Evolutionary conservation across 352 stramenopile species (phyloP), one percentile per base, ranked within the genome.

Genomic region (Phytophthora ohioensis): DNA sequence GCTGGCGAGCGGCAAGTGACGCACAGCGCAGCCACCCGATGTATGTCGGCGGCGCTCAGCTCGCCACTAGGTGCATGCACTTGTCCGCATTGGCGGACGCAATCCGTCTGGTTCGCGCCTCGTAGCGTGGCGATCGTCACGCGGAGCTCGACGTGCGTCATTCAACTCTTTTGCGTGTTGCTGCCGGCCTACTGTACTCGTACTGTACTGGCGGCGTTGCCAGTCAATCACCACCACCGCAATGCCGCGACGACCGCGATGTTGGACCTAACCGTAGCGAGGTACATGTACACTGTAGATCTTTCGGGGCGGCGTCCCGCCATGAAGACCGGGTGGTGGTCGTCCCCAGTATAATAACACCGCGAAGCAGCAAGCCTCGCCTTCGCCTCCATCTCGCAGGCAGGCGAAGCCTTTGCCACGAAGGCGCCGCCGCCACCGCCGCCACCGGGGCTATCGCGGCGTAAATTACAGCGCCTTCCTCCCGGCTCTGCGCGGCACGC

Each of bases 401-500:
- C 6, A 43, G 51, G 32, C 43, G 21, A 36, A 15, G 32, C 15
- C 38, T 21, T 1, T 1, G 21, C 21, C 21, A 27, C 21, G 21
- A 27, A 27, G 21, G 21, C 21, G 21, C 21, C 21, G 21, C 21
- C 21, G 21, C 21, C 21, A 1, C 21, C 21, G 21, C 21, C 0
- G 10, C 13, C 6, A 11, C 13, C 41, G 43, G 34, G 53, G 57
- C 48, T 68, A 68, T 58, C 6, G 49, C 54, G 42, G n/a, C 54
- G 52, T 62, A 72, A 70, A 73, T 70, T 79, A 73, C 53, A 61
- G 32, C 41, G 3, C 5, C 6, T 35, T 62, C 45, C 43, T 35
- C 67, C 45, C 43, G 67, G 49, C 67, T 79, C 67, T 79, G 54
- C 71, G 53, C 62, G 35, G 71, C 71, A 79, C 71, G 71, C 73